Conservation (phyloP, 805 yeast genomes). For the Alloascoidea africana region DNA sequence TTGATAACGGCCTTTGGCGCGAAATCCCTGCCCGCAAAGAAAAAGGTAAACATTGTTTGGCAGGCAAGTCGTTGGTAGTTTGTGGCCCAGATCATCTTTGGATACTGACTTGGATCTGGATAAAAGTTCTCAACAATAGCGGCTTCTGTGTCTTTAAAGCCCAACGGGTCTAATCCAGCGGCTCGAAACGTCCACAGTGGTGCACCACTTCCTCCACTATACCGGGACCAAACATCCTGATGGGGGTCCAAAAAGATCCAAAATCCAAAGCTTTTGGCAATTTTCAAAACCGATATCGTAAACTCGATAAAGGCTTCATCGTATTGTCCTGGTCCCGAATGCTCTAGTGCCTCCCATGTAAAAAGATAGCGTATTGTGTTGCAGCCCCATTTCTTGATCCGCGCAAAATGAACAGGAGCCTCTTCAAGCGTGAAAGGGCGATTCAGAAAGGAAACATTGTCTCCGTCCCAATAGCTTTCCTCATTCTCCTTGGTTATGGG, state of each 20-base stretch:
- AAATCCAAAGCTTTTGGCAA: conserved; percentile 44
- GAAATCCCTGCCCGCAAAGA: conserved; percentile 62
- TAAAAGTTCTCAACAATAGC: conserved; percentile 58
- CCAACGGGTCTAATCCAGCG: conserved; percentile 71
- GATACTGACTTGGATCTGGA: conserved; percentile 31
- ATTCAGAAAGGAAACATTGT: conserved; percentile 65
- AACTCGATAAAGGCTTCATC: conserved; percentile 66
- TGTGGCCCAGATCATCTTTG: conserved; percentile 89
- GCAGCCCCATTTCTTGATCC: conserved; percentile 71
- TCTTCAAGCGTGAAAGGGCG: conserved; percentile 69
- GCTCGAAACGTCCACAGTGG: conserved; percentile 88
- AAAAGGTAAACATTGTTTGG: conserved; percentile 71
- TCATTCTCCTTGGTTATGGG: conserved; percentile 11
- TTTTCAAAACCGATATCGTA: conserved; percentile 43
- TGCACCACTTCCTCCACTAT: conserved; percentile 84
- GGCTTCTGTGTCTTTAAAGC: conserved; percentile 62
- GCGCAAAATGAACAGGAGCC: conserved; percentile 48
- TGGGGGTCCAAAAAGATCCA: conserved; percentile 80
- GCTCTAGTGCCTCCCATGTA: conserved; percentile 92
- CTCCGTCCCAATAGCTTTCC: conserved; percentile 47
- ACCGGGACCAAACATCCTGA: conserved; percentile 90
- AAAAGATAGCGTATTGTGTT: conserved; percentile 63
- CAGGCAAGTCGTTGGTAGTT: conserved; percentile 67
- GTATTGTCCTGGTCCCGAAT: conserved; percentile 69
- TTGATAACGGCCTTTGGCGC: conserved; percentile 66